Conservation (phyloP, 192 early-diverging fungal species). For the Mortierella alpina region DNA sequence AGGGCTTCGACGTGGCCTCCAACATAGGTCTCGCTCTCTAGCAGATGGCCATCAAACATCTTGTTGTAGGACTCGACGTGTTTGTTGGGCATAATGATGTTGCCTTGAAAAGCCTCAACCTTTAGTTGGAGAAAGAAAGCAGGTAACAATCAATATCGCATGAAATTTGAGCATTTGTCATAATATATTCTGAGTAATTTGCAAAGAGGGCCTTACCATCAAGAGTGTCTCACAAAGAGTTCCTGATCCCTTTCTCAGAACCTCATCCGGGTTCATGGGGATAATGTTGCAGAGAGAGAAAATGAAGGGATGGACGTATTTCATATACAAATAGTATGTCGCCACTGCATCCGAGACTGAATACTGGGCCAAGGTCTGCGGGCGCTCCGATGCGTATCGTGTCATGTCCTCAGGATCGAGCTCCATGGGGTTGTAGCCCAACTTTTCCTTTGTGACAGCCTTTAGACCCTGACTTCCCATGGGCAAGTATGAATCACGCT, state of each 20-base stretch:
- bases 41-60: constrained; percentile 87
- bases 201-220: constrained; percentile 76
- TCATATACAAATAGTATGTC: constrained; percentile 99
- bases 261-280: constrained; percentile 96
- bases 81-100: constrained; percentile 98
- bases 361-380: constrained; percentile 95
- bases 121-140: constrained; percentile 20
- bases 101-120: constrained; percentile 89
- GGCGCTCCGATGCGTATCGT: constrained; percentile 88
- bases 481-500: constrained; percentile 97
- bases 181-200: neutral
- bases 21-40: constrained; percentile 97
- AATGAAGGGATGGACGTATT: constrained; percentile 98
- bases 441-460: constrained; percentile 94
- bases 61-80: constrained; percentile 83
- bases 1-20: constrained; percentile 99
- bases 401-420: constrained; percentile 99
- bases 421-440: constrained; percentile 98
- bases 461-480: constrained; percentile 97
- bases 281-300: constrained; percentile 99
- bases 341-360: constrained; percentile 99
- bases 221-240: constrained; percentile 96
- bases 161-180: neutral
- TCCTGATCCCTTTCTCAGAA: constrained; percentile 94
- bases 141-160: neutral